These are phyloP conservation scores for Decorospora gaudefroyi DNA, from an alignment of 2,329 filamentous ascomycete genomes.

Conservation along the genomic window DNA sequence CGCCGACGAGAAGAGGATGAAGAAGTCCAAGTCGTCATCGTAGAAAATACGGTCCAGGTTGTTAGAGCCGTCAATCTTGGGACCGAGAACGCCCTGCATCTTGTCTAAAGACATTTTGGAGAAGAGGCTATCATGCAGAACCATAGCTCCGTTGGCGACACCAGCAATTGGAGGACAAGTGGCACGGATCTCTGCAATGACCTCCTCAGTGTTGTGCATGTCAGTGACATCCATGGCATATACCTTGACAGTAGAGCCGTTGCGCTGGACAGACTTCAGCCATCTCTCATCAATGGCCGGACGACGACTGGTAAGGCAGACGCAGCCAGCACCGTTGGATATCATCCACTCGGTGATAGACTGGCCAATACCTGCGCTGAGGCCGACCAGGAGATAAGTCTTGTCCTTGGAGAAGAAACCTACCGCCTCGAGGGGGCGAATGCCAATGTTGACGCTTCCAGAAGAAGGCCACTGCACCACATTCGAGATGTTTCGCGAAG, in stretches of 20 bases:
- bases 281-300: neutral
- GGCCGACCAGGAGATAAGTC: too few species aligned
- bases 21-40: slow-evolving; percentile 22
- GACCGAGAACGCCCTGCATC: slow-evolving; percentile 4
- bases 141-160: slow-evolving; percentile 23
- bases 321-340: too few species aligned
- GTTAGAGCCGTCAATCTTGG: slow-evolving; percentile 23
- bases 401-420: too few species aligned
- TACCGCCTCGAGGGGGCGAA: too few species aligned
- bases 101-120: slow-evolving; percentile 6
- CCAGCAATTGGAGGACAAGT: slow-evolving; percentile 23
- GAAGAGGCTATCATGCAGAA: slow-evolving; percentile 17
- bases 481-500: too few species aligned
- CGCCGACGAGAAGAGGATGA: slow-evolving; percentile 24
- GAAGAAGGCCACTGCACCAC: too few species aligned
- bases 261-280: neutral
- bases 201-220: neutral
- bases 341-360: too few species aligned
- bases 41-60: slow-evolving; percentile 22
- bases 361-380: too few species aligned
- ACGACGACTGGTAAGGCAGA: neutral
- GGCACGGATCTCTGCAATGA: neutral
- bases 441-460: too few species aligned
- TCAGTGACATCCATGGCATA: neutral
- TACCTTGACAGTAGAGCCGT: neutral